Evolutionary conservation across 768 basidiomycete species (phyloP).

Genomic region (Lanmaoa rubissima): DNA sequence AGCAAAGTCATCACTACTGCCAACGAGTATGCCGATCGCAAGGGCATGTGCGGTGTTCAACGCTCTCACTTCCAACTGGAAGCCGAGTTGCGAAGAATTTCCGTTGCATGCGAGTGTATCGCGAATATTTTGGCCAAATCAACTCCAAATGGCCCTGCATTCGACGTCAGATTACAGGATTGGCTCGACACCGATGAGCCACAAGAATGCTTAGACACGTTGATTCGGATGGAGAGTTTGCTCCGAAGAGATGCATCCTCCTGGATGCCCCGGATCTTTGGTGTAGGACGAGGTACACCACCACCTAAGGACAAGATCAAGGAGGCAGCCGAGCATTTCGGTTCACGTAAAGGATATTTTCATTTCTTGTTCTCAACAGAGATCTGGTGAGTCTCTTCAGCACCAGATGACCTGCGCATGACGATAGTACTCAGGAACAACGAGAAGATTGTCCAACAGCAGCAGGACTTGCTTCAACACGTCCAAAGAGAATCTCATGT

Average conservation of each 20-base stretch:
- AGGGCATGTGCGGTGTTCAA: not conserved
- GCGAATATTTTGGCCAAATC: not conserved
- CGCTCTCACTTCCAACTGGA: not conserved
- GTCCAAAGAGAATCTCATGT: too few species aligned
- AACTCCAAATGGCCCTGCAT: not conserved
- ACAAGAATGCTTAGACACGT: not conserved
- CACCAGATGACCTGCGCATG: too few species aligned
- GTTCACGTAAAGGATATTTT: not conserved
- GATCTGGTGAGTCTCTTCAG: not conserved
- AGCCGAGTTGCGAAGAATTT: not conserved
- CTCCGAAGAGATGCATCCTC: not conserved
- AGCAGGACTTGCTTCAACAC: not conserved
- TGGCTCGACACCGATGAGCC: not conserved
- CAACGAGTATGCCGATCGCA: not conserved
- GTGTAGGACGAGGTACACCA: not conserved
- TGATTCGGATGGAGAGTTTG: not conserved
- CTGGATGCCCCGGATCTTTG: not conserved
- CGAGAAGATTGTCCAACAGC: not conserved
- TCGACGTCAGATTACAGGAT: not conserved
- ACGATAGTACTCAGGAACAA: slow-evolving; percentile 1
- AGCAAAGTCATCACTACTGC: not conserved
- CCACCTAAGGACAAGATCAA: not conserved
- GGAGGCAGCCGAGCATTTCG: not conserved
- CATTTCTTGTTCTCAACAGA: slow-evolving; percentile 3
- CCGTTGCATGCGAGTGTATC: not conserved